Conservation (phyloP, 371 early-diverging fungal species). For the Saksenaea oblongispora region DNA sequence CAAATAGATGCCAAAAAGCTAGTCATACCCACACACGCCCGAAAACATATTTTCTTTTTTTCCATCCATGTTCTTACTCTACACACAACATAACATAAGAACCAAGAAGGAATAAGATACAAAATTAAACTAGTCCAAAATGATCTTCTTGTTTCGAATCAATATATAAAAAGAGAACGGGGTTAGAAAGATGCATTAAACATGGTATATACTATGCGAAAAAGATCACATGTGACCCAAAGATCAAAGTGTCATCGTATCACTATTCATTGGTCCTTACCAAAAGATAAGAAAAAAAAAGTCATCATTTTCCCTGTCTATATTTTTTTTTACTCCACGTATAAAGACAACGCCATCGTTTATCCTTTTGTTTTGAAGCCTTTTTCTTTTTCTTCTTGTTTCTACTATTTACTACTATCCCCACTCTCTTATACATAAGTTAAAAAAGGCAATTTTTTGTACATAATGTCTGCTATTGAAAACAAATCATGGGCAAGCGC, state of each 20-base stretch:
- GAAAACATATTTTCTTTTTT: too few species aligned
- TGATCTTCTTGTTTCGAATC: background rate
- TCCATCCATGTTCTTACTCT: too few species aligned
- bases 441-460: background rate
- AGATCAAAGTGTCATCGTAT: conserved; percentile 4
- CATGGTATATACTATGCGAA: background rate
- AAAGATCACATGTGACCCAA: conserved; percentile 5
- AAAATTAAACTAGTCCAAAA: too few species aligned
- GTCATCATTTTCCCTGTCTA: background rate
- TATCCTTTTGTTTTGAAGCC: background rate
- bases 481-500: conserved; percentile 19
- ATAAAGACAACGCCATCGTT: background rate
- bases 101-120: too few species aligned
- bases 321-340: background rate
- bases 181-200: background rate
- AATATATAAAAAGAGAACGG: background rate
- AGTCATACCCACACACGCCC: too few species aligned
- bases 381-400: background rate
- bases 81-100: too few species aligned
- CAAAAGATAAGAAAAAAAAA: background rate
- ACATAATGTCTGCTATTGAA: conserved; percentile 1
- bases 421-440: conserved; percentile 2
- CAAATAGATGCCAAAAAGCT: background rate
- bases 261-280: conserved; percentile 2
- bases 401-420: background rate